phyloP scores from a whole-genome alignment of 768 basidiomycete genomes.

The Tricholoma sp. region DNA sequence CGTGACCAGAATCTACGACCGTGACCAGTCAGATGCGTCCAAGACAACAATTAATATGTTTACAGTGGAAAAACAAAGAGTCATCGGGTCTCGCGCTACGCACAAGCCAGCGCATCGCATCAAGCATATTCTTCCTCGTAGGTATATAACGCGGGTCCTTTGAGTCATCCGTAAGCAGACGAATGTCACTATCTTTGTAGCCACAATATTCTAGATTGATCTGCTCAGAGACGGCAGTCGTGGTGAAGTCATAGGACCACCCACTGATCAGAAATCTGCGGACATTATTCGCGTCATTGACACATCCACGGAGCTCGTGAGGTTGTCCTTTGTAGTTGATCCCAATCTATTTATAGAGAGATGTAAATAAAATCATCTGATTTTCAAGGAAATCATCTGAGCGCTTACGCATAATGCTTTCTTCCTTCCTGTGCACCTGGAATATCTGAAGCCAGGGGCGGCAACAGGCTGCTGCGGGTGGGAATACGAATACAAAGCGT shows the following conservation, averaged over 20 bases:
- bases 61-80: conserved; percentile 76
- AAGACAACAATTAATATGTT: conserved; percentile 9
- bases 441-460: conserved; percentile 59
- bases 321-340: conserved; percentile 70
- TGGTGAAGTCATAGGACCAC: background rate
- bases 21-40: background rate
- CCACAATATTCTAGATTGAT: conserved; percentile 29
- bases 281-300: conserved; percentile 76
- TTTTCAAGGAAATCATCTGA: conserved; percentile 5
- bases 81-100: conserved; percentile 62
- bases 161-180: conserved; percentile 62
- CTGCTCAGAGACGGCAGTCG: background rate
- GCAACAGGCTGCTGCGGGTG: conserved; percentile 13
- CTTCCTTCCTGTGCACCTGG: conserved; percentile 70
- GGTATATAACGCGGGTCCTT: conserved; percentile 37
- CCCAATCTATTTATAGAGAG: conserved; percentile 49
- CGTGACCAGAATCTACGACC: conserved; percentile 80
- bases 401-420: conserved; percentile 76
- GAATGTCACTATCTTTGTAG: conserved; percentile 59
- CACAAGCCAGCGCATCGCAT: conserved; percentile 59
- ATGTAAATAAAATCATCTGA: conserved; percentile 1
- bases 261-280: conserved; percentile 60
- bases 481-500: background rate
- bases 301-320: conserved; percentile 66
- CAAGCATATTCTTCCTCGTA: conserved; percentile 42